Conservation (phyloP, 345 rosid genomes). For the Boechera divaricarpa region DNA sequence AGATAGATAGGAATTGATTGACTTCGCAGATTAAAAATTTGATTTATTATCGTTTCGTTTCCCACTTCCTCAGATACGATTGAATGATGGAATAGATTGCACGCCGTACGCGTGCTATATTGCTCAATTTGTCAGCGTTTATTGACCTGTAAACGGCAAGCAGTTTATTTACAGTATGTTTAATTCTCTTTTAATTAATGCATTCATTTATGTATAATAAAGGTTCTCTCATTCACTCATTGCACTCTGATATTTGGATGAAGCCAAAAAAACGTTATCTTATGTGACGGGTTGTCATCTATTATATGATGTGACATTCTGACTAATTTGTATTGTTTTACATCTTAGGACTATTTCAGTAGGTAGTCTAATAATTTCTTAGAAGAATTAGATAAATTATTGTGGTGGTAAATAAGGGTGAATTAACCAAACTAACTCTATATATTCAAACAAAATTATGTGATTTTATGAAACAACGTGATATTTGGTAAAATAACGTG, state of each 20-base stretch:
- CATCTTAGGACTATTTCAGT: too few relatives aligned
- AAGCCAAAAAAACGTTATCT: too few relatives aligned
- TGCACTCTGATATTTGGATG: too few relatives aligned
- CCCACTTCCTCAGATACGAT: conserved; percentile 42
- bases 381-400: too few relatives aligned
- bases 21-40: not conserved
- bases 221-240: too few relatives aligned
- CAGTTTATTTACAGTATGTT: not conserved
- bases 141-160: conserved; percentile 11
- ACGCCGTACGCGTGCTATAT: conserved; percentile 28
- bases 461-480: too few relatives aligned
- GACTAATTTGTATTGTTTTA: conserved; percentile 1
- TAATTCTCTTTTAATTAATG: conserved; percentile 1
- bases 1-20: conserved; percentile 38
- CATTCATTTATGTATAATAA: conserved; percentile 7
- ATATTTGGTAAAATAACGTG: too few relatives aligned
- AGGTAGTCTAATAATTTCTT: too few relatives aligned
- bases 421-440: too few relatives aligned
- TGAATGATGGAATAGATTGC: conserved; percentile 33
- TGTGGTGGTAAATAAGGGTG: too few relatives aligned
- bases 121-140: conserved; percentile 27
- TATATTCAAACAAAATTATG: too few relatives aligned
- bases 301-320: not conserved
- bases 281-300: not conserved
- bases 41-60: conserved; percentile 34